These are phyloP conservation scores for Pyrenochaeta sp. DNA, from an alignment of 2,329 filamentous ascomycete genomes.

Conservation along the genomic window DNA sequence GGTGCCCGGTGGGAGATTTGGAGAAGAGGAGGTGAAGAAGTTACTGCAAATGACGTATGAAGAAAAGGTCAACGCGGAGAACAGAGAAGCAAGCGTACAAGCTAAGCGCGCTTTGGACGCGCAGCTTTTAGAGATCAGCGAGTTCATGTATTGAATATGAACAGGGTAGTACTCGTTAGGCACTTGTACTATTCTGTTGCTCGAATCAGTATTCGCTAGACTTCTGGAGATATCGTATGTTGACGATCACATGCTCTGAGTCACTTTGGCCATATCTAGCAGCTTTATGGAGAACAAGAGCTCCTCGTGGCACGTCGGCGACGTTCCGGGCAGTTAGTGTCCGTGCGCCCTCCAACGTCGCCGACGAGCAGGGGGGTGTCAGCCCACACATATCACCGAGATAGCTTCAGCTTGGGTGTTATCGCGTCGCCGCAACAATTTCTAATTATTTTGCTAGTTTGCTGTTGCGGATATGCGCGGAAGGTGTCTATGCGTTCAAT, in stretches of 20 bases:
- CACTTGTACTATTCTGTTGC: neutral
- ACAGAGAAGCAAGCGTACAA: slow-evolving; percentile 70
- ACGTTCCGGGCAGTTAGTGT: neutral
- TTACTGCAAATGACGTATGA: slow-evolving; percentile 53
- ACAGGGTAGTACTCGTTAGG: neutral
- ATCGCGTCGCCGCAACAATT: neutral
- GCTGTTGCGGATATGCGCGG: too few relatives aligned
- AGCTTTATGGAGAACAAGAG: neutral
- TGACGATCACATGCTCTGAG: too few relatives aligned
- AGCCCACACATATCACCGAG: neutral
- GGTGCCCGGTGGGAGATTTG: slow-evolving; percentile 41
- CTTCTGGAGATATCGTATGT: too few relatives aligned
- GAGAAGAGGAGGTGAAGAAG: slow-evolving; percentile 50
- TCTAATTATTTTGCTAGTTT: neutral
- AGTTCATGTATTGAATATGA: slow-evolving; percentile 66
- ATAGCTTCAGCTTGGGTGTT: neutral
- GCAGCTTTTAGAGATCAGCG: slow-evolving; percentile 73
- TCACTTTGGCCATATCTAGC: neutral
- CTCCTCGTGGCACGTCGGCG: neutral
- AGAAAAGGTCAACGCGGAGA: slow-evolving; percentile 67
- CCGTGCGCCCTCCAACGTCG: neutral
- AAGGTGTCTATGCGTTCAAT: too few relatives aligned
- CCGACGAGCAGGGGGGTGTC: neutral
- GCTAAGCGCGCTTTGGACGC: slow-evolving; percentile 76
- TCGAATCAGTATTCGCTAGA: neutral